Evolutionary conservation across 495 filamentous ascomycete genomes (phyloP).

Genomic region (Neurospora tetrasperma): DNA sequence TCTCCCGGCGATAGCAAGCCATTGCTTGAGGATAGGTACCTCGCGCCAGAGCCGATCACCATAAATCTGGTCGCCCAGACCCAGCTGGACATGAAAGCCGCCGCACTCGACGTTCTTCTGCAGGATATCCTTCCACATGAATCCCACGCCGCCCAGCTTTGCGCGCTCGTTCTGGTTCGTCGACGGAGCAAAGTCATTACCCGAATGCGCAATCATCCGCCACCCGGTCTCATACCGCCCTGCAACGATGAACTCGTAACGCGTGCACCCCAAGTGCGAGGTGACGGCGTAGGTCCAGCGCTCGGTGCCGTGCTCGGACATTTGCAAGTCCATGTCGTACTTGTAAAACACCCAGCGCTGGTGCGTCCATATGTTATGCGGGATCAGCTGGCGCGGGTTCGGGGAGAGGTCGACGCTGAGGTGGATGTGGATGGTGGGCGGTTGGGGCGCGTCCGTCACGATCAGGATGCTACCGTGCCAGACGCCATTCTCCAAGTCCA

Average conservation of each 20-base stretch:
- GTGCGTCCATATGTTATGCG: slow-evolving; percentile 75
- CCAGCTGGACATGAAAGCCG: slow-evolving; percentile 89
- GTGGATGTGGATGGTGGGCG: slow-evolving; percentile 94
- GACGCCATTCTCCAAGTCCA: slow-evolving; percentile 84
- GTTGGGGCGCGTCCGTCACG: slow-evolving; percentile 83
- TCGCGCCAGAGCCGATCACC: slow-evolving; percentile 96
- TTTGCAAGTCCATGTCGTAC: slow-evolving; percentile 84
- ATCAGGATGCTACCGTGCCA: slow-evolving; percentile 74
- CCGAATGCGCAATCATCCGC: slow-evolving; percentile 94
- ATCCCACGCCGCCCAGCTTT: slow-evolving; percentile 75
- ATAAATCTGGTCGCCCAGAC: slow-evolving; percentile 90
- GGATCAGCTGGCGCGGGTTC: slow-evolving; percentile 81
- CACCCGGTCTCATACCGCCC: slow-evolving; percentile 82
- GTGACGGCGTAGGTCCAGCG: slow-evolving; percentile 99
- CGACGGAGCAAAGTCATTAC: slow-evolving; percentile 86
- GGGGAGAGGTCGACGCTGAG: slow-evolving; percentile 83
- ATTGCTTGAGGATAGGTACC: slow-evolving; percentile 82
- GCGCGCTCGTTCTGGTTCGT: slow-evolving; percentile 77
- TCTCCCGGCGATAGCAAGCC: slow-evolving; percentile 81
- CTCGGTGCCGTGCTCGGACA: slow-evolving; percentile 70
- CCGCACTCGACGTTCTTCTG: slow-evolving; percentile 95
- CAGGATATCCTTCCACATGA: slow-evolving; percentile 98
- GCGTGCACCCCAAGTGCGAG: slow-evolving; percentile 88
- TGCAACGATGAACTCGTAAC: slow-evolving; percentile 96
- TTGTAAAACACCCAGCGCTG: slow-evolving; percentile 93